Evolutionary conservation across 768 basidiomycete genomes (phyloP).

Genomic region (Kockovaella imperatae): DNA sequence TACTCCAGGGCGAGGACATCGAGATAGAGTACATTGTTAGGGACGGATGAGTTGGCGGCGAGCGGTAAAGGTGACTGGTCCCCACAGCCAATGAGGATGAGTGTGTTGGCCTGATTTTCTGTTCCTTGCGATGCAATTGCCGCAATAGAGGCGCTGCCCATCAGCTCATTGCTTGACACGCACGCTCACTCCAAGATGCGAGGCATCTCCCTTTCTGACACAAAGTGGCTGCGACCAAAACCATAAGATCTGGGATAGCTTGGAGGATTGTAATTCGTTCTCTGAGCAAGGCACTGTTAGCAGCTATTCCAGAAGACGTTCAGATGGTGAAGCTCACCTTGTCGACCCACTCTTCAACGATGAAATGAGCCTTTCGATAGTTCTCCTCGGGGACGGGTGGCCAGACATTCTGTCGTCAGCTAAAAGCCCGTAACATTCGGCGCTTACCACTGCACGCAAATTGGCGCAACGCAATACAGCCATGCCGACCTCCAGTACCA

Average conservation of each 20-base stretch:
- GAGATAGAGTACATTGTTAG: slow-evolving; percentile 38
- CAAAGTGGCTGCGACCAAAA: slow-evolving; percentile 35
- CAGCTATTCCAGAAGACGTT: not conserved
- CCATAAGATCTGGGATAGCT: slow-evolving; percentile 38
- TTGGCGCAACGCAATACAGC: slow-evolving; percentile 39
- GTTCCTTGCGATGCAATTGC: slow-evolving; percentile 39
- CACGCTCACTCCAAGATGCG: slow-evolving; percentile 39
- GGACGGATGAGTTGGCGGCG: slow-evolving; percentile 32
- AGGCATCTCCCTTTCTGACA: slow-evolving; percentile 35
- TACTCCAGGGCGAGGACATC: slow-evolving; percentile 39
- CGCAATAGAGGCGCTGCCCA: slow-evolving; percentile 34
- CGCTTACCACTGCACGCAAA: slow-evolving; percentile 40
- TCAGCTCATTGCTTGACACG: not conserved
- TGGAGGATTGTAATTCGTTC: slow-evolving; percentile 36
- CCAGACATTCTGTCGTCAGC: slow-evolving; percentile 35
- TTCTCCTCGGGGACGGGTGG: slow-evolving; percentile 41
- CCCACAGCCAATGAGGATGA: slow-evolving; percentile 36
- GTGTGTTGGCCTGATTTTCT: slow-evolving; percentile 35
- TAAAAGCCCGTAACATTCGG: not conserved
- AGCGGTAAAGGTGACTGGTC: slow-evolving; percentile 29
- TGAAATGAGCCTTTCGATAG: slow-evolving; percentile 41
- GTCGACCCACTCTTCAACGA: slow-evolving; percentile 43
- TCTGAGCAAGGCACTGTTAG: too few relatives aligned
- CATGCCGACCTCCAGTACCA: slow-evolving; percentile 39
- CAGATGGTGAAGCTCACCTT: slow-evolving; percentile 26